Evolutionary conservation across 495 filamentous ascomycete species (phyloP).

Genomic region (Pyronema omphalodes): DNA sequence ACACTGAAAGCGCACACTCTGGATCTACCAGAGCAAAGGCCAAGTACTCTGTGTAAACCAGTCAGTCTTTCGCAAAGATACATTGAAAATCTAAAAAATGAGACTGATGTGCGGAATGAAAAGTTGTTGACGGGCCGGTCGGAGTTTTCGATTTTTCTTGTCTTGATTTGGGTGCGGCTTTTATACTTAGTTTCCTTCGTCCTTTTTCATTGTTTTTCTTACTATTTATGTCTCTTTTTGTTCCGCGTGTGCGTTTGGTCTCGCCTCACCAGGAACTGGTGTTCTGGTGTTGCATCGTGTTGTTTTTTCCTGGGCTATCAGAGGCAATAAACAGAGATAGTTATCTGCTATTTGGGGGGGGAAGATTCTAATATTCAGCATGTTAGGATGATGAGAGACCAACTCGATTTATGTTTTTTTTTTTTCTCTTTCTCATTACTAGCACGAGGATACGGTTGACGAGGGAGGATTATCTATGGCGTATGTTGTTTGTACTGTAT

Average conservation of each 20-base stretch:
- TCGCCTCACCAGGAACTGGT: conserved; percentile 1
- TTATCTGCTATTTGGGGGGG: neutral
- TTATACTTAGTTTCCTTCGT: neutral
- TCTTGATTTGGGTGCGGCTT: neutral
- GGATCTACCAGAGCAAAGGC: conserved; percentile 91
- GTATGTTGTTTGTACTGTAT: neutral
- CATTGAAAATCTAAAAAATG: neutral
- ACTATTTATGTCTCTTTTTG: neutral
- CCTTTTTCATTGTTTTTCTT: conserved; percentile 1
- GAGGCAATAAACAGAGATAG: neutral
- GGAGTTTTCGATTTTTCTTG: conserved; percentile 1
- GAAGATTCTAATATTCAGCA: neutral
- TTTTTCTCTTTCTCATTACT: neutral
- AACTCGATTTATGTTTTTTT: neutral
- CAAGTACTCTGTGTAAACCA: conserved; percentile 58
- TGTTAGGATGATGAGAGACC: neutral
- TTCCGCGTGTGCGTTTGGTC: neutral
- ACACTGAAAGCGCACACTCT: conserved; percentile 79
- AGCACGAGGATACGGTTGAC: neutral
- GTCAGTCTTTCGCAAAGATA: neutral
- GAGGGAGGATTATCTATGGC: neutral
- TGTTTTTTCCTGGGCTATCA: neutral
- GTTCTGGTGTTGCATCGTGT: neutral
- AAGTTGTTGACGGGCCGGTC: neutral
- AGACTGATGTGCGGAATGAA: neutral